Base-by-base conservation (phyloP, 108 stramenopile species). In the Epithemia pelagica region DNA sequence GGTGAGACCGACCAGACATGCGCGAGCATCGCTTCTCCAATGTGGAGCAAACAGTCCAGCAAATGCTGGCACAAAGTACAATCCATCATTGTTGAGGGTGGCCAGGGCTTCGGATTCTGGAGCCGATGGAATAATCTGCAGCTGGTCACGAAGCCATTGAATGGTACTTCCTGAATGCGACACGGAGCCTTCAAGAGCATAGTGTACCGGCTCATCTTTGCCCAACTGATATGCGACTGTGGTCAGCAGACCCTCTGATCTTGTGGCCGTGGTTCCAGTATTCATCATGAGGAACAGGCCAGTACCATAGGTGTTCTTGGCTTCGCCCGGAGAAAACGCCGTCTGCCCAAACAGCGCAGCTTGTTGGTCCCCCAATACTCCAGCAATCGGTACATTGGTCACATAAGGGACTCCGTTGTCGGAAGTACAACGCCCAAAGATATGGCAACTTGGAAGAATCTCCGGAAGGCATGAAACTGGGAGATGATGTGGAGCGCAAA, bases 31-130 rank as follows among this genome's bases (percentile, higher is more conserved):
- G 21, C 84, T 78, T 29, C 90, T 62, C 97, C 99, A 99, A 72
- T 96, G 82, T 0, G 99, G 97, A 29, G 99, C 96, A 78, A 95
- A 95, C 19, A 99, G 69, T 31, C 99, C 97, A 7, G 85, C 76
- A 74, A 98, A 98, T n/a, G 97, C 97, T 28, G 99, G 97, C 18
- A 99, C 97, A 62, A 99, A 82, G 63, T 95, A 97, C 75, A 98
- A 78, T 33, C 96, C 96, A 62, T 96, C 94, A 65, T 89, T 95
- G 60, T 83, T 83, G 0, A 65, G 63, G 7, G 51, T 64, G 0
- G 99, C 99, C 30, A 92, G 66, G 7, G 65, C 71, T 79, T 97
- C 95, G 28, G 89, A 81, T 59, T 97, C 97, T 7, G 94, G 61
- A 18, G 95, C 90, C 29, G 74, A 64, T 21, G 74, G 21, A 59